A percentile compares a stretch with the other conserved stretches of the same genome.
Evolutionary conservation across 768 basidiomycete genomes (phyloP).

Genomic region (Macrolepiota albuminosa): DNA sequence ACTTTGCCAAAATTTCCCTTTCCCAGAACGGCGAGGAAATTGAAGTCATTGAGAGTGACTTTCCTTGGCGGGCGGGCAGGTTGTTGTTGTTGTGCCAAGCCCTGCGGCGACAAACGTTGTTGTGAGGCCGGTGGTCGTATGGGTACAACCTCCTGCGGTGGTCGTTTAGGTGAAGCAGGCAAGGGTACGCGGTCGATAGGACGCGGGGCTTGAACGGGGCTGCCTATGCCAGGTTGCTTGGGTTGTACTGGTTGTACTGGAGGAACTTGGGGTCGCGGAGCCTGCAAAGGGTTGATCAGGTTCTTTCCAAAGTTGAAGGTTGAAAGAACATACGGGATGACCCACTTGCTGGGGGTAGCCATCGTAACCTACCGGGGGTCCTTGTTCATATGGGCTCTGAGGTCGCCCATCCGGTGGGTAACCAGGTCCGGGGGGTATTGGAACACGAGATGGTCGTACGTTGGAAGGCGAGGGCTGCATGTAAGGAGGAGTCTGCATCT

Average conservation of each 20-base stretch:
- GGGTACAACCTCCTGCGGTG: constrained; percentile 24
- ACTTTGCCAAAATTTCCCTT: constrained; percentile 99
- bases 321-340: constrained; percentile 28
- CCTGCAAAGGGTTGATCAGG: constrained; percentile 1
- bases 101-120: constrained; percentile 29
- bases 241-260: constrained; percentile 27
- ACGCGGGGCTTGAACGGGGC: constrained; percentile 24
- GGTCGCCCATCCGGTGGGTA: constrained; percentile 39
- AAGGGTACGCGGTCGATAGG: constrained; percentile 24
- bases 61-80: constrained; percentile 55
- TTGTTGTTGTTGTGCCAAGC: constrained; percentile 21
- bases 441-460: constrained; percentile 35
- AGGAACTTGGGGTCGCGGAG: constrained; percentile 16
- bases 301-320: neutral
- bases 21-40: constrained; percentile 96
- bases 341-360: constrained; percentile 25
- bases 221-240: constrained; percentile 32
- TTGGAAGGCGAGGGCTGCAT: constrained; percentile 25
- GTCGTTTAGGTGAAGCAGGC: constrained; percentile 24
- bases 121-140: constrained; percentile 27
- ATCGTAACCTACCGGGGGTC: constrained; percentile 19
- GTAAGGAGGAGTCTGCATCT: constrained; percentile 24
- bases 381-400: constrained; percentile 28
- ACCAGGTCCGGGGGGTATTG: constrained; percentile 31
- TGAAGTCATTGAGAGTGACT: constrained; percentile 97